Conservation (phyloP, 2,329 filamentous ascomycete genomes). For the Pseudogymnoascus sp. region DNA sequence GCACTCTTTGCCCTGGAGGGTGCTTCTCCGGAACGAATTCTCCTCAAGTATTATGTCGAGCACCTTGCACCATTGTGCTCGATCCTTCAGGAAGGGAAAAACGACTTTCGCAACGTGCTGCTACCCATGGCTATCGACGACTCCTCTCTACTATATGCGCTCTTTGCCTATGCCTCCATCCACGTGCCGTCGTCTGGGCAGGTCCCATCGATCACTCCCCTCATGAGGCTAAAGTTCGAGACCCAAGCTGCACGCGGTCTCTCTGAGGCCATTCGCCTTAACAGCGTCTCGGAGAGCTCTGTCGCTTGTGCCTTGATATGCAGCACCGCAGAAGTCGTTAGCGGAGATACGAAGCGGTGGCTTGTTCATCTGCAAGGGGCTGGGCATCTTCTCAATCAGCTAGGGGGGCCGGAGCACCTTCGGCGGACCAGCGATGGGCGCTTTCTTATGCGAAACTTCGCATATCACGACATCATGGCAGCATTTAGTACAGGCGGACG, state of each 20-base stretch:
- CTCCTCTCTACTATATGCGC: slow-evolving; percentile 14
- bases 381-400: slow-evolving; percentile 14
- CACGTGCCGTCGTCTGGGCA: slow-evolving; percentile 11
- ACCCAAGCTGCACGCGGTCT: slow-evolving; percentile 13
- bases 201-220: slow-evolving; percentile 6
- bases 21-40: slow-evolving; percentile 7
- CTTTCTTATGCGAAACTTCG: slow-evolving; percentile 15
- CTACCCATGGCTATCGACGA: slow-evolving; percentile 16
- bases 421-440: slow-evolving; percentile 10
- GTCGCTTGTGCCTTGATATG: slow-evolving; percentile 14
- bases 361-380: slow-evolving; percentile 15
- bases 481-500: slow-evolving; percentile 14
- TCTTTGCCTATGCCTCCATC: slow-evolving; percentile 16
- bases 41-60: slow-evolving; percentile 13
- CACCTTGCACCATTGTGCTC: slow-evolving; percentile 12
- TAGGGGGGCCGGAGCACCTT: slow-evolving; percentile 10
- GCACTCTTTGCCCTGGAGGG: background rate
- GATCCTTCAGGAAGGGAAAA: slow-evolving; percentile 11
- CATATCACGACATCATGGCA: slow-evolving; percentile 16
- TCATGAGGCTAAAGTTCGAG: slow-evolving; percentile 11
- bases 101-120: slow-evolving; percentile 10
- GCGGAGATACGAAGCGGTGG: slow-evolving; percentile 14
- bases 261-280: slow-evolving; percentile 13
- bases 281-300: slow-evolving; percentile 14
- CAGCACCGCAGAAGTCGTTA: slow-evolving; percentile 14